Percentiles rank a stretch among this genome's conserved stretches.
Evolutionary conservation across 306 rosid species (phyloP).

Genomic region (Corylus americana): DNA sequence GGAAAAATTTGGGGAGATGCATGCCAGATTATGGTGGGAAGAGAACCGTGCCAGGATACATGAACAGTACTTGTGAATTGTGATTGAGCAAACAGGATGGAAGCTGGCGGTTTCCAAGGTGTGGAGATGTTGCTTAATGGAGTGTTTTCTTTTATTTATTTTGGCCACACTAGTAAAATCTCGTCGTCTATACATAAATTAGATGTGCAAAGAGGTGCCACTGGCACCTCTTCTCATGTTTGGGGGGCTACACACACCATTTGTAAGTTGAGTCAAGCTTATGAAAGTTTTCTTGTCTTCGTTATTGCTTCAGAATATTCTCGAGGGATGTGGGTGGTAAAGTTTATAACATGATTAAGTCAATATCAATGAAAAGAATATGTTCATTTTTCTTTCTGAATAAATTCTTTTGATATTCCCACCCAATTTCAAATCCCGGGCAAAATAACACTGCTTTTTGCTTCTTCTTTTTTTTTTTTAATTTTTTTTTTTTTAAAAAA

Average conservation of each 20-base stretch:
- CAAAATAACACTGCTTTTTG: no score
- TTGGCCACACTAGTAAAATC: slow-evolving; percentile 49
- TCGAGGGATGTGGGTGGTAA: slow-evolving; percentile 49
- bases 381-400: slow-evolving; percentile 13
- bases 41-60: slow-evolving; percentile 97
- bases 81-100: slow-evolving; percentile 36
- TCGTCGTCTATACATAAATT: slow-evolving; percentile 44
- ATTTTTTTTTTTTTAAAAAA: no score
- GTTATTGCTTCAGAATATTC: slow-evolving; percentile 35
- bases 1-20: slow-evolving; percentile 93
- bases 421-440: neutral
- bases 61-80: slow-evolving; percentile 81
- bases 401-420: neutral
- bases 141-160: slow-evolving; percentile 40
- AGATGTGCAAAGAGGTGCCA: slow-evolving; percentile 45
- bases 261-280: slow-evolving; percentile 28
- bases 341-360: slow-evolving; percentile 37
- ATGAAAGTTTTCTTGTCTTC: slow-evolving; percentile 9
- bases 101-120: slow-evolving; percentile 33
- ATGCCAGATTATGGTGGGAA: slow-evolving; percentile 98
- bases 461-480: no score
- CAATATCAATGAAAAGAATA: slow-evolving; percentile 37
- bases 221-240: slow-evolving; percentile 48
- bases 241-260: slow-evolving; percentile 36
- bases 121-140: slow-evolving; percentile 45